A percentile compares a stretch with the other conserved stretches of the same genome.
These are phyloP conservation scores for Erigeron canadensis DNA, from an alignment of 129 eudicot genomes.

Conservation along the genomic window DNA sequence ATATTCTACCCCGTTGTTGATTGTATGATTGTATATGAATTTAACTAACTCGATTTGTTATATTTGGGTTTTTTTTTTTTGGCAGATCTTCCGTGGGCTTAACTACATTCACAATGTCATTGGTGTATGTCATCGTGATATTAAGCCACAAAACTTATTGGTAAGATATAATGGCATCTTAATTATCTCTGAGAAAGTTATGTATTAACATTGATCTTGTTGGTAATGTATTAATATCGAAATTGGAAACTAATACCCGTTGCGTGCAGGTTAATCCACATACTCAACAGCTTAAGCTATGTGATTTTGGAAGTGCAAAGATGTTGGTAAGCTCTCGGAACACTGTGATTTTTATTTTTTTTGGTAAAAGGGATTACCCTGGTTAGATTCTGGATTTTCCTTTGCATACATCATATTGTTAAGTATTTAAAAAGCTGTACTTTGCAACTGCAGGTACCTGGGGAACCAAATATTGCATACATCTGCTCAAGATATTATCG, in stretches of 20 bases:
- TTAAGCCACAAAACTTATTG: conserved; percentile 90
- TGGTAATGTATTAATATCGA: conserved; percentile 8
- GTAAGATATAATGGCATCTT: conserved; percentile 39
- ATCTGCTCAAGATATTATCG: conserved; percentile 96
- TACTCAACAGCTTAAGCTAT: conserved; percentile 89
- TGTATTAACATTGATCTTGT: background rate
- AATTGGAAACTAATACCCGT: background rate
- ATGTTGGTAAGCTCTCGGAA: conserved; percentile 58
- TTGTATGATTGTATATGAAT: background rate
- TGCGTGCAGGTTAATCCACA: conserved; percentile 81
- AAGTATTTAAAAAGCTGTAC: conserved; percentile 15
- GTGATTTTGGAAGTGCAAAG: conserved; percentile 98
- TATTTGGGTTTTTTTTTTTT: conserved; percentile 9
- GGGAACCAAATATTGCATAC: conserved; percentile 96
- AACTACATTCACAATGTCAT: conserved; percentile 86
- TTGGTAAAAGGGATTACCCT: too few species aligned
- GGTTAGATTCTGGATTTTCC: too few species aligned
- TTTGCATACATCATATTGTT: background rate
- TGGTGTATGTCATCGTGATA: conserved; percentile 98
- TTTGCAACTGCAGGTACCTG: conserved; percentile 59
- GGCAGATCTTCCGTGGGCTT: conserved; percentile 85
- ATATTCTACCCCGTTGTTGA: background rate
- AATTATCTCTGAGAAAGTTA: background rate
- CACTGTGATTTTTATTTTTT: background rate
- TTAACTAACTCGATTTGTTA: background rate